These are phyloP conservation scores for Citrus maxima DNA, from an alignment of 345 rosid genomes.

Conservation along the genomic window DNA sequence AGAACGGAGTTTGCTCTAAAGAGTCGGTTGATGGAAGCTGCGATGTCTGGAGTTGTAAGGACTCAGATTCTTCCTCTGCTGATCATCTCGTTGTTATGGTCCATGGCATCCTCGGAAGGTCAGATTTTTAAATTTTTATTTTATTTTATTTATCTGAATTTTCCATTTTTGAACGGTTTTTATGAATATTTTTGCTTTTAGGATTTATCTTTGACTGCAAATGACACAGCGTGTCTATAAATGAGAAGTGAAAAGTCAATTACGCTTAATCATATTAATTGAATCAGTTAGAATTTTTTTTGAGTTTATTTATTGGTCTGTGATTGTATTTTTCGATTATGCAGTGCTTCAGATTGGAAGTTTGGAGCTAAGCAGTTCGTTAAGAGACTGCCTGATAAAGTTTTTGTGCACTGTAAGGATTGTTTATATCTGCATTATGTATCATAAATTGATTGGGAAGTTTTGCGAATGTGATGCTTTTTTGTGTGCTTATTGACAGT, in stretches of 20 bases:
- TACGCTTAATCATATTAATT: background rate
- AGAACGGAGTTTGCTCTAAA: slow-evolving; percentile 56
- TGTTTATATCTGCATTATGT: background rate
- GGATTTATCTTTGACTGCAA: background rate
- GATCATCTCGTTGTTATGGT: slow-evolving; percentile 98
- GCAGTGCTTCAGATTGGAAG: slow-evolving; percentile 90
- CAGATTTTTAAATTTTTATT: background rate
- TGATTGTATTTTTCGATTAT: slow-evolving; percentile 12
- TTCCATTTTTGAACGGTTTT: background rate
- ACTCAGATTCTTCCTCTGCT: slow-evolving; percentile 57
- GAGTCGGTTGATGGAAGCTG: slow-evolving; percentile 66
- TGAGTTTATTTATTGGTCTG: background rate
- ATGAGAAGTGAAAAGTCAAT: background rate
- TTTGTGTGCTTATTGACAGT: background rate
- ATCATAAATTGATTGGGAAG: background rate
- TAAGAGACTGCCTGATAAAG: slow-evolving; percentile 66
- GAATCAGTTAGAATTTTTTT: background rate
- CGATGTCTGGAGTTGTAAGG: slow-evolving; percentile 69
- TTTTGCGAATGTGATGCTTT: background rate
- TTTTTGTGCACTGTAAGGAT: slow-evolving; percentile 80
- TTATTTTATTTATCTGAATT: background rate
- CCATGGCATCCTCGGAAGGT: slow-evolving; percentile 99
- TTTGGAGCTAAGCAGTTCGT: slow-evolving; percentile 91
- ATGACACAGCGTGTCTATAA: background rate
- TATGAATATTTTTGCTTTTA: background rate